Conservation (phyloP, 1,139 yeast genomes). For the Arxiozyma heterogenica region DNA sequence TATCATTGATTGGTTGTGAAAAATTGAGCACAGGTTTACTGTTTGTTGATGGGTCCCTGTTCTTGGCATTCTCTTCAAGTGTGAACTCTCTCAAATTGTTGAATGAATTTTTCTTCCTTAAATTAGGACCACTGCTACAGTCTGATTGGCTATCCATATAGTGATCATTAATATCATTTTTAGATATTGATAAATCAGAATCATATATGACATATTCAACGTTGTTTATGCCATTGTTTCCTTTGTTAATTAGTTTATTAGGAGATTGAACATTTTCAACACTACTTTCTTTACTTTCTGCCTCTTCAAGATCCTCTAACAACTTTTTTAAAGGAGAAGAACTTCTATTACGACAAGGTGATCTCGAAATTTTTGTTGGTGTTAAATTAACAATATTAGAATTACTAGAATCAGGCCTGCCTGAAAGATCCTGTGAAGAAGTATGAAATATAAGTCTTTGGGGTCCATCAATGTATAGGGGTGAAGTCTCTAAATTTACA, state of each 20-base stretch:
- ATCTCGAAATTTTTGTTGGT: constrained; percentile 2
- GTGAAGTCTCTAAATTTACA: background rate
- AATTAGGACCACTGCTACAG: background rate
- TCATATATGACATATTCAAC: constrained; percentile 1
- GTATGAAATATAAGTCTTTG: constrained; percentile 22
- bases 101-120: constrained; percentile 12
- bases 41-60: background rate
- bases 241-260: background rate
- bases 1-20: background rate
- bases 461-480: constrained; percentile 15
- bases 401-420: constrained; percentile 1
- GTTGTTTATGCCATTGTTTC: background rate
- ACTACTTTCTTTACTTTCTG: constrained; percentile 13
- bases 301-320: constrained; percentile 6
- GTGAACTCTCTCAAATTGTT: constrained; percentile 17
- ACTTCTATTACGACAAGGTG: constrained; percentile 5
- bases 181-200: background rate
- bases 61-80: constrained; percentile 9
- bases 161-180: background rate
- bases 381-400: background rate
- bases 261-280: constrained; percentile 7
- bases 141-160: background rate
- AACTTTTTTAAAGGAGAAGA: constrained; percentile 7
- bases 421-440: constrained; percentile 1
- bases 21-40: background rate